Base-by-base conservation (phyloP, 371 early-diverging fungal species). In the Modicella reniformis region DNA sequence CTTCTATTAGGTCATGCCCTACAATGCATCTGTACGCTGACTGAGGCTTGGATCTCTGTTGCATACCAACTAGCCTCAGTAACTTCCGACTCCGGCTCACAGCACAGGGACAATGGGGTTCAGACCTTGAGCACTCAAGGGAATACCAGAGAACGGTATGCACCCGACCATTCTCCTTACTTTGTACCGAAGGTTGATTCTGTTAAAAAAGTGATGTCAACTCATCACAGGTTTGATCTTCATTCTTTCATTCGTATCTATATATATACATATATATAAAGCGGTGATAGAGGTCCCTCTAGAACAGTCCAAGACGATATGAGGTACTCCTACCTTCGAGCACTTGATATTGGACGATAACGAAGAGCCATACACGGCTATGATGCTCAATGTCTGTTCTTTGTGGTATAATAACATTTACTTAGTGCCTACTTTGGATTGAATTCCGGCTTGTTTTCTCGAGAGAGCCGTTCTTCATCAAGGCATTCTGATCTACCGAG, bases 111-210 rank as follows among this genome's bases (percentile, higher is more conserved):
- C 40, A 29, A 33, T 41, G 44, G 13, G 13, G 2, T 12, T 13
- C 63, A 53, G 44, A 30, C 29, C 29, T 23, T 56, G 55, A 33
- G 34, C n/a, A 17, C 25, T 2, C 65, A 65, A 28, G 58, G 56
- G 28, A 65, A 65, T 58, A 65, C 65, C 40, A 48, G 49, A 34
- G 58, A 65, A 17, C 58, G 12, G 65, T 65, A 65, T 21, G 65
- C 57, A 30, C 21, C 21, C n/a, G n/a, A 17, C 17, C 44, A 44
- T 44, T 44, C 44, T 3, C 44, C 19, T 17, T 44, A 44, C 44
- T 44, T 44, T 17, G 17, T 3, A 6, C 3, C 17, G 17, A 44
- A 44, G 44, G 17, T 44, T 17, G 37, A 8, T 37, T 13, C 37
- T 13, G 37, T 37, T 21, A 25, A 23, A 13, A 25, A 59, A 21